Evolutionary conservation across 2,329 filamentous ascomycete species (phyloP), one percentile per base, ranked within the genome.

Genomic region (Juglanconis sp.): DNA sequence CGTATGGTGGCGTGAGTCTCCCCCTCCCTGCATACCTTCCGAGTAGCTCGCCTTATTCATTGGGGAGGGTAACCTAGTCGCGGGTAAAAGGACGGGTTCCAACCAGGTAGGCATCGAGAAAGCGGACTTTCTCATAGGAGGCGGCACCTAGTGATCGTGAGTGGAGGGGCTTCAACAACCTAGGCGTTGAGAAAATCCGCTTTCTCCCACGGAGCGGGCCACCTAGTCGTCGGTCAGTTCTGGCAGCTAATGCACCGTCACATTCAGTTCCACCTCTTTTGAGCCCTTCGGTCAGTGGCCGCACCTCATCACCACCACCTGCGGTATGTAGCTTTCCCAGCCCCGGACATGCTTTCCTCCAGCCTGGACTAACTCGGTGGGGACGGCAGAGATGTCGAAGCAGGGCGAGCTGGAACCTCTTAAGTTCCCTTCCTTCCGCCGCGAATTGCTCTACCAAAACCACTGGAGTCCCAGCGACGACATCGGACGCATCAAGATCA

Each of bases 391-490:
- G 15, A 74, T 81, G 66, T 83, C 79, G 53, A 84, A 82, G 68
- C 81, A 77, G 61, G 86, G 83, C 56, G 84, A 86, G 51, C 79
- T 80, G 10, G 81, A 87, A 55, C 72, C 73, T n/a, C 81, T 96
- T 48, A 81, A 77, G 38, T 96, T 96, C 64, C 92, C 92, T 0
- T 67, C 75, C 0, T 96, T 95, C 67, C 86, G 89, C 59, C 79
- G 81, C 56, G 86, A 90, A 66, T 78, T 92, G 31, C 78, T 93
- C 15, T 81, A 84, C 47, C 88, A 92, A 67, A 83, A 77, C 59
- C 82, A 86, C 63, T 95, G 91, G 90, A 86, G 86, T 66, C 81
- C 89, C 0, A 82, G 82, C 5, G 90, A 94, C 61, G 79, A 87
- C 35, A 72, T 88, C 24, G 91, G 91, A 6, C 85, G 91, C 7